These are phyloP conservation scores for Boechera retrofracta DNA, from an alignment of 345 rosid species.

Conservation along the genomic window DNA sequence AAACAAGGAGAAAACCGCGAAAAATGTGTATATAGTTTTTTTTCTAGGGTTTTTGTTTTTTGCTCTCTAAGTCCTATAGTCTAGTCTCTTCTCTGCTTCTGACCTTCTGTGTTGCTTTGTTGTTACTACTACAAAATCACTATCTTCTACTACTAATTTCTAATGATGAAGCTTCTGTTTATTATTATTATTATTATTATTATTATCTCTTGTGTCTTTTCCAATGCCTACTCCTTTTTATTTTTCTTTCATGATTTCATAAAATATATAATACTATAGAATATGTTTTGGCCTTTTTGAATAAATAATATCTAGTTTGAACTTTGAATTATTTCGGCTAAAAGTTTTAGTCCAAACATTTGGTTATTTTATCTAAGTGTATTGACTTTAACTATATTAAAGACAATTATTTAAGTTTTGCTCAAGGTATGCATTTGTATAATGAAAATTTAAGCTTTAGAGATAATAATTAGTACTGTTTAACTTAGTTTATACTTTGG, in stretches of 20 bases:
- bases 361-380: conserved; percentile 14
- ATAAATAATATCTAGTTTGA: conserved; percentile 8
- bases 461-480: no score
- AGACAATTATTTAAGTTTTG: no score
- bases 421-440: no score
- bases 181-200: neutral
- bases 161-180: neutral
- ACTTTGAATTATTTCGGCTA: conserved; percentile 22
- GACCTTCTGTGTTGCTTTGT: conserved; percentile 11
- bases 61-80: conserved; percentile 4
- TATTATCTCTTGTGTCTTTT: conserved; percentile 29
- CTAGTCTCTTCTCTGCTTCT: neutral
- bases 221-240: conserved; percentile 27
- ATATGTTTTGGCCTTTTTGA: neutral
- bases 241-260: conserved; percentile 19
- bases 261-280: neutral
- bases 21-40: neutral
- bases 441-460: no score
- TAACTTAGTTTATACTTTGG: no score
- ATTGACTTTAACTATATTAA: neutral
- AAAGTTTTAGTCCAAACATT: neutral
- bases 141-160: neutral
- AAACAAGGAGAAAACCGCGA: conserved; percentile 22
- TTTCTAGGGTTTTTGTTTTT: conserved; percentile 14
- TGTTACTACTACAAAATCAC: neutral